Evolutionary conservation across 352 stramenopile species (phyloP), one percentile per base, ranked within the genome.

Genomic region (Elongisporangium anandrum): DNA sequence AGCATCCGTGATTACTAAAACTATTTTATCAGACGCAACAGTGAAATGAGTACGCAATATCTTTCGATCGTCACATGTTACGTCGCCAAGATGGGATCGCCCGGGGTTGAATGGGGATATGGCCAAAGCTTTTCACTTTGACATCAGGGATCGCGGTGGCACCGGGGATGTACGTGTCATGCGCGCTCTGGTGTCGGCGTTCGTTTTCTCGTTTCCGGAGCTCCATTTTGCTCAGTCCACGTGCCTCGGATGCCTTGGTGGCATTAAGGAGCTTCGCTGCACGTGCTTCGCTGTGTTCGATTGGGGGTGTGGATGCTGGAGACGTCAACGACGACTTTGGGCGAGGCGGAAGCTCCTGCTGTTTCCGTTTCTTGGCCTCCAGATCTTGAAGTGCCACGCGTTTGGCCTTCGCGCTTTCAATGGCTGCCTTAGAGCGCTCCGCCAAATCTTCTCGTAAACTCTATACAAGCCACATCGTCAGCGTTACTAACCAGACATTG

Each of bases 81-180:
- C 34, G 34, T 45, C 77, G 72, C 79, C 82, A 90, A 38, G 73
- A 60, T 67, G 80, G 77, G 5, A 86, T 66, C 4, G 79, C 71
- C 1, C 80, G 72, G 21, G 82, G 79, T 19, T 87, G 77, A 60
- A 90, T 89, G 19, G 79, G 64, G 7, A 85, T 64, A 49, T 92
- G 80, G 0, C 79, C 78, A 54, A 89, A 91, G 57, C 79, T 89
- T 50, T 87, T 88, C 38, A 84, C 59, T 60, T 84, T 88, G 10
- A 79, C 78, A 41, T 88, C 76, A 19, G 67, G 62, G 48, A 79
- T 72, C 49, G 73, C 67, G n/a, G 61, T 57, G 2, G 75, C 63
- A 10, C 77, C 74, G 29, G 79, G 70, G 21, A 90, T 80, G 48
- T 78, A 81, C 9, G 66, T 47, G 13, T 86, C 75, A n/a, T 92